Evolutionary conservation across 306 rosid genomes (phyloP).

Genomic region (Gillenia trifoliata): DNA sequence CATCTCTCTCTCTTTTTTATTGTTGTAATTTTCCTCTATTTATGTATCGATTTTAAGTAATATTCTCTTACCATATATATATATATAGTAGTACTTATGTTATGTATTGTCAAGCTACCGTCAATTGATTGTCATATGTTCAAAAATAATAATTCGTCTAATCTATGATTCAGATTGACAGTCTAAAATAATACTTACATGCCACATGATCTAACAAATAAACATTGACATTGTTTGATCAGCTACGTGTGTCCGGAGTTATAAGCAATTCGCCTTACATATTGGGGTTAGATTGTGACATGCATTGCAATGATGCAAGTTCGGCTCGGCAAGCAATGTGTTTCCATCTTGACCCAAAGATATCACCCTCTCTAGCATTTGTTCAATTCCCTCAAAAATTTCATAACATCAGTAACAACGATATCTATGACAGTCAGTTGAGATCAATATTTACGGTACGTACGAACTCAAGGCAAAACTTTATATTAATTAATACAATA

Average conservation of each 20-base stretch:
- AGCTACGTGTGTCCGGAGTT: slow-evolving; percentile 63
- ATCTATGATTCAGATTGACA: not conserved
- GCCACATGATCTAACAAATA: not conserved
- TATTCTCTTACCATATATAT: not conserved
- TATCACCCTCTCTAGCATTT: slow-evolving; percentile 51
- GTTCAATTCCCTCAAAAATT: slow-evolving; percentile 73
- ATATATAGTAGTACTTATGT: not conserved
- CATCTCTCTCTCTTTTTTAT: not conserved
- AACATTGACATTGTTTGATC: not conserved
- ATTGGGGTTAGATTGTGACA: slow-evolving; percentile 70
- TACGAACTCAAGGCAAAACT: slow-evolving; percentile 6
- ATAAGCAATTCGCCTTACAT: slow-evolving; percentile 66
- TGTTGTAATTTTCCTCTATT: no score
- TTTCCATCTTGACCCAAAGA: slow-evolving; percentile 60
- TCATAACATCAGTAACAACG: slow-evolving; percentile 43
- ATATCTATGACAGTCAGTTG: slow-evolving; percentile 56
- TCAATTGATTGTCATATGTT: not conserved
- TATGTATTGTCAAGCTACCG: not conserved
- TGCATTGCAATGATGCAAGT: slow-evolving; percentile 64
- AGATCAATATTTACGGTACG: slow-evolving; percentile 32
- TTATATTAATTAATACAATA: not conserved
- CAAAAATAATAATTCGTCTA: not conserved
- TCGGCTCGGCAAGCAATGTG: slow-evolving; percentile 67
- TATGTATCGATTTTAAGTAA: no score
- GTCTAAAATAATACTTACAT: not conserved